Evolutionary conservation across 805 yeast species (phyloP), one percentile per base, ranked within the genome.

Genomic region (Yarrowia hollandica): DNA sequence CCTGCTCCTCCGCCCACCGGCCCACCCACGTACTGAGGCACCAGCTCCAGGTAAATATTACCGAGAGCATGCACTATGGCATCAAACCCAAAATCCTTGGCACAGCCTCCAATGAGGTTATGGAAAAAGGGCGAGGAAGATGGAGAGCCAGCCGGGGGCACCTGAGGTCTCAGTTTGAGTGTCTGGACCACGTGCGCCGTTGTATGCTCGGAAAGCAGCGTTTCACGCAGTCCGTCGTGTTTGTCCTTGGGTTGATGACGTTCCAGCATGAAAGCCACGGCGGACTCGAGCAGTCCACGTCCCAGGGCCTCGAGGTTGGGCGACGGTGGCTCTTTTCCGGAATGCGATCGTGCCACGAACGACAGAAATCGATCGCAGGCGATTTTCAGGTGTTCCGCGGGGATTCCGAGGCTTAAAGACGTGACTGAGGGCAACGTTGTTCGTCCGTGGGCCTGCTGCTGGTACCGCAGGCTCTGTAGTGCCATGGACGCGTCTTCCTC

Each of bases 41-140:
- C 58, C n/a, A 35, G 33, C 57, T 79, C 83, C 67, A 84, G 85
- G 64, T 86, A 80, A 2, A 87, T 77, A 64, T 86, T 92, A 62
- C 88, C 80, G 23, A 89, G 69, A 2, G 87, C 84, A 61, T 77
- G 77, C 60, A 86, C 72, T n/a, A 84, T 77, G 2, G 78, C 68
- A 66, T 89, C 90, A 68, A 88, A 88, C 0, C 96, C 95, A 73
- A 84, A 88, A 70, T 88, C 96, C 62, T 82, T 84, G 50, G 63
- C 58, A 16, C 48, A 41, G 38, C 59, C 59, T 2, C 37, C 48
- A 30, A 41, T 31, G 33, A 55, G 37, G 30, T 55, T 38, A 11
- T 28, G 34, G 21, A 41, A 52, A 19, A 35, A 52, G 18, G 30
- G 31, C 8, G 23, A 16, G 1, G 23, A 16, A 1, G 54, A 21